Conservation (phyloP, 305 asterid species). For the Fraxinus xanthoxyloides region DNA sequence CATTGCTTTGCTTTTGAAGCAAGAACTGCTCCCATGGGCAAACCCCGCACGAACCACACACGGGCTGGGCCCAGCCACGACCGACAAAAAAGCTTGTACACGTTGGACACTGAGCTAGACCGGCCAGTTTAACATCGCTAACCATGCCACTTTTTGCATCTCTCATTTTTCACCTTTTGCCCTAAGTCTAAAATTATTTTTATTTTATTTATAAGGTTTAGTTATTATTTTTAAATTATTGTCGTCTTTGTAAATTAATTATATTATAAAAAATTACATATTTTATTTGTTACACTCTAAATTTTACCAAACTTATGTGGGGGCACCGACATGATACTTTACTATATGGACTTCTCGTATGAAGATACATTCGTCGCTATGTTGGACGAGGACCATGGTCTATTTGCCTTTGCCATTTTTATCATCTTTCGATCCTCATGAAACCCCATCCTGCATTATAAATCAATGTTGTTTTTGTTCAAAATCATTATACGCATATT, state of each 20-base stretch:
- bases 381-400: neutral
- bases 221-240: no score
- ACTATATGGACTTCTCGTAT: no score
- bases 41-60: neutral
- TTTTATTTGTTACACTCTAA: no score
- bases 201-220: neutral
- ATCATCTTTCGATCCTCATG: neutral
- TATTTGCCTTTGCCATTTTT: no score
- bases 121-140: neutral
- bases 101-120: neutral
- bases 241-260: neutral
- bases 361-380: neutral
- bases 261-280: neutral
- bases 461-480: no score
- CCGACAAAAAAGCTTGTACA: neutral
- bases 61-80: neutral
- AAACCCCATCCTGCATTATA: neutral
- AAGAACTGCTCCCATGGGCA: neutral
- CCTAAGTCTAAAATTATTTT: neutral
- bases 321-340: neutral
- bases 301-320: neutral
- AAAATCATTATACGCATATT: no score
- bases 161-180: neutral
- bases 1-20: neutral
- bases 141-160: neutral